Evolutionary conservation across 1,139 yeast genomes (phyloP), one percentile per base, ranked within the genome.

Genomic region (Geotrichum klebahnii): DNA sequence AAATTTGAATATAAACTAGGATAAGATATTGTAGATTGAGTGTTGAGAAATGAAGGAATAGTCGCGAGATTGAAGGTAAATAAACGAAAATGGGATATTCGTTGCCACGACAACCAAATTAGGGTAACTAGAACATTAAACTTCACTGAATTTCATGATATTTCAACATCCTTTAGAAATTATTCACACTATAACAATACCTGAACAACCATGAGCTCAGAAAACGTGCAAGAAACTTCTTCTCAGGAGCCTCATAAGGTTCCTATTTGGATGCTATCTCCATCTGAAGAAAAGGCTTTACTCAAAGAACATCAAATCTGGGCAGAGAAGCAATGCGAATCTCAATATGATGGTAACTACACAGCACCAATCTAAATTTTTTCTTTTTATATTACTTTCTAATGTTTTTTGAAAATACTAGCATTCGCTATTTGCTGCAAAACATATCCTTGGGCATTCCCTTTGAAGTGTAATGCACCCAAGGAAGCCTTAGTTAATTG

Each of bases 251-350:
- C 14, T 16, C 38, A 43, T n/a, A 45, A 51, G 35, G 55, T 85
- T 39, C 96, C 96, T 1, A 73, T 80, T 12, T 89, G 97, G 97
- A 78, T 87, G 59, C 73, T 89, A 37, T 80, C 94, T 0, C 96
- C 96, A 2, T 77, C 78, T 58, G 97, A 89, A 64, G 97, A 89
- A 64, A 83, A 83, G 67, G 79, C 82, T 58, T 81, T 88, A 32
- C 80, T 88, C 58, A 82, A 80, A 59, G 77, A 88, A 60, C 82
- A 94, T 81, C 84, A 88, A 67, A 80, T 76, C 55, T 77, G 77
- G 64, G 80, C 96, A 0, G 85, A 88, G 70, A 74, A 77, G 45
- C 70, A 72, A 55, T 89, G 97, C 66, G 89, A 83, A 60, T 82
- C 76, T 33, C 71, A 75, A 53, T 88, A 42, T 26, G 51, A 48